These are phyloP conservation scores for Juncus effusus DNA, from an alignment of 176 grass and related monocot genomes.

Conservation along the genomic window DNA sequence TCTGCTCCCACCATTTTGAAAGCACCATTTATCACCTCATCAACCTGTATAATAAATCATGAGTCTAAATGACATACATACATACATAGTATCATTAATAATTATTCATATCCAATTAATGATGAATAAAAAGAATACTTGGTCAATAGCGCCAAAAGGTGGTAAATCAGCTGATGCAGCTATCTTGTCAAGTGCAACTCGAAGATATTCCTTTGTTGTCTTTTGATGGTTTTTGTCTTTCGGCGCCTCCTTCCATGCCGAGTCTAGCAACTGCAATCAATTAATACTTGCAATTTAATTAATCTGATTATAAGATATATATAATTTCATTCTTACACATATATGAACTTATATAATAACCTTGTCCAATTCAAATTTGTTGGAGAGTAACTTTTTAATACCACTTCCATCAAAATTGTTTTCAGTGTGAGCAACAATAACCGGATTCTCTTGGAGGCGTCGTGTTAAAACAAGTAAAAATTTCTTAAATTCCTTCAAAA, in stretches of 20 bases:
- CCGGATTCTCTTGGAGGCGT: slow-evolving; percentile 60
- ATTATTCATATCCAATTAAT: background rate
- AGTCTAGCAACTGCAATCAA: slow-evolving; percentile 47
- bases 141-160: slow-evolving; percentile 36
- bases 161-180: slow-evolving; percentile 56
- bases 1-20: slow-evolving; percentile 28
- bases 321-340: background rate
- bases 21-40: slow-evolving; percentile 46
- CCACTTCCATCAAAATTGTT: slow-evolving; percentile 70
- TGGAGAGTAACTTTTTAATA: slow-evolving; percentile 57
- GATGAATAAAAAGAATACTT: slow-evolving; percentile 27
- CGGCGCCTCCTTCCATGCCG: slow-evolving; percentile 46
- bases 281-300: background rate
- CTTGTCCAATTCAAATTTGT: slow-evolving; percentile 78
- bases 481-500: slow-evolving; percentile 53
- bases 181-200: slow-evolving; percentile 48
- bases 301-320: no score
- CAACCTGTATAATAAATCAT: slow-evolving; percentile 41
- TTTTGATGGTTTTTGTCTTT: slow-evolving; percentile 30
- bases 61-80: background rate
- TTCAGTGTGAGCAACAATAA: slow-evolving; percentile 83
- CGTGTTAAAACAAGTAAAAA: slow-evolving; percentile 32
- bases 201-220: slow-evolving; percentile 43
- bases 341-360: slow-evolving; percentile 20
- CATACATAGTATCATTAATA: no score